phyloP scores from a whole-genome alignment of 306 rosid species.

The Pyrus communis region DNA sequence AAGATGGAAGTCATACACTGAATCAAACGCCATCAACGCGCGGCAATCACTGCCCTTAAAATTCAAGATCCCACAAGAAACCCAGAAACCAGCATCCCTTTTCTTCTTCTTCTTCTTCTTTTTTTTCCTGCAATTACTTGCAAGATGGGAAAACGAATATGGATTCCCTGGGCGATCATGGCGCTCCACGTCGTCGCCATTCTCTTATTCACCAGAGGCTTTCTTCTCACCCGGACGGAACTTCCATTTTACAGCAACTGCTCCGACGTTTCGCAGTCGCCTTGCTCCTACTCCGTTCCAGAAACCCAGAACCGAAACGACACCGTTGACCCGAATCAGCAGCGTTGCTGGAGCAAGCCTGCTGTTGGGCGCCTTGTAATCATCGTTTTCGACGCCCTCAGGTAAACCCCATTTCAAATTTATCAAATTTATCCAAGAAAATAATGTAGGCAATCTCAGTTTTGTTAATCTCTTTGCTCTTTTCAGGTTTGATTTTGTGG shows the following conservation, averaged over 20 bases:
- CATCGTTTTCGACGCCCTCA: slow-evolving; percentile 75
- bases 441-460: not conserved
- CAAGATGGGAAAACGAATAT: slow-evolving; percentile 25
- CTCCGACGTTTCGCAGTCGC: slow-evolving; percentile 57
- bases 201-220: slow-evolving; percentile 69
- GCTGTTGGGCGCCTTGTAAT: slow-evolving; percentile 50
- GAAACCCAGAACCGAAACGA: slow-evolving; percentile 4
- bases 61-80: not conserved
- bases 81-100: not conserved
- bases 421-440: not conserved
- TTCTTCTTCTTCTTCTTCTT: not conserved
- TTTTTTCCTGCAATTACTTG: not conserved
- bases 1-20: not conserved
- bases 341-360: slow-evolving; percentile 72
- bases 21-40: not conserved
- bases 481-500: slow-evolving; percentile 81
- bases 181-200: slow-evolving; percentile 52
- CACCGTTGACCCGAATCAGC: not conserved
- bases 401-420: slow-evolving; percentile 23
- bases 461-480: not conserved
- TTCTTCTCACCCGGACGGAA: slow-evolving; percentile 86
- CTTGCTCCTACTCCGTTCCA: slow-evolving; percentile 35
- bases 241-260: slow-evolving; percentile 71
- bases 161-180: slow-evolving; percentile 61
- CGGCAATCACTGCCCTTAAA: not conserved